A percentile compares a stretch with the other conserved stretches of the same genome.
Conservation (phyloP, 2,329 filamentous ascomycete genomes). For the Aotearoamyces nothofagi region DNA sequence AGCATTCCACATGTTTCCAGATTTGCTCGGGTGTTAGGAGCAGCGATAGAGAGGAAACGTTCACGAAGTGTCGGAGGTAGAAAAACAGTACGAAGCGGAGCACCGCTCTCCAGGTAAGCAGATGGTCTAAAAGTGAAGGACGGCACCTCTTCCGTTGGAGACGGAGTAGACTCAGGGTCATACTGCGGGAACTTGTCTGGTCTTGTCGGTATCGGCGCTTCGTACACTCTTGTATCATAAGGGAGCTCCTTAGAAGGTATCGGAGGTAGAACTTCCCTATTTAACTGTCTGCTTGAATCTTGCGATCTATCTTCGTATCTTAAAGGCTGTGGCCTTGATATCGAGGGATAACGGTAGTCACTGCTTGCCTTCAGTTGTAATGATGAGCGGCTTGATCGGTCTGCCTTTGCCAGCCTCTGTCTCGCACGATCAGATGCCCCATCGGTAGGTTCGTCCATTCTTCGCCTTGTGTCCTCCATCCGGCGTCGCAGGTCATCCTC, state of each 20-base stretch:
- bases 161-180: conserved; percentile 3
- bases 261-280: conserved; percentile 7
- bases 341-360: conserved; percentile 40
- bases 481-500: conserved; percentile 28
- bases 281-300: conserved; percentile 3
- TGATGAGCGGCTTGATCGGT: conserved; percentile 9
- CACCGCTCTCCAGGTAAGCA: conserved; percentile 80
- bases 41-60: conserved; percentile 60
- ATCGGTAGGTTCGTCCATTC: conserved; percentile 20
- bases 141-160: conserved; percentile 4
- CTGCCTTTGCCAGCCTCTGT: conserved; percentile 14
- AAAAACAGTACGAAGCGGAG: conserved; percentile 75
- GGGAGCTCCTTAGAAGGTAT: conserved; percentile 14
- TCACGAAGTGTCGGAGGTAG: conserved; percentile 61
- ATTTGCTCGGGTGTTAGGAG: conserved; percentile 62
- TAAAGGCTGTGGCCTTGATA: conserved; percentile 34
- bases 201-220: conserved; percentile 7
- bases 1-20: conserved; percentile 93
- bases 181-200: conserved; percentile 13
- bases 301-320: conserved; percentile 20
- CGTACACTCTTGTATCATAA: not conserved
- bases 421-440: conserved; percentile 7
- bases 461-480: conserved; percentile 33
- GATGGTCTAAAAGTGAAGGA: conserved; percentile 65
- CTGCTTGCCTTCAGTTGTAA: conserved; percentile 9